A percentile compares a stretch with the other conserved stretches of the same genome.
Evolutionary conservation across 768 basidiomycete genomes (phyloP).

Genomic region (Calvatia gigantea): DNA sequence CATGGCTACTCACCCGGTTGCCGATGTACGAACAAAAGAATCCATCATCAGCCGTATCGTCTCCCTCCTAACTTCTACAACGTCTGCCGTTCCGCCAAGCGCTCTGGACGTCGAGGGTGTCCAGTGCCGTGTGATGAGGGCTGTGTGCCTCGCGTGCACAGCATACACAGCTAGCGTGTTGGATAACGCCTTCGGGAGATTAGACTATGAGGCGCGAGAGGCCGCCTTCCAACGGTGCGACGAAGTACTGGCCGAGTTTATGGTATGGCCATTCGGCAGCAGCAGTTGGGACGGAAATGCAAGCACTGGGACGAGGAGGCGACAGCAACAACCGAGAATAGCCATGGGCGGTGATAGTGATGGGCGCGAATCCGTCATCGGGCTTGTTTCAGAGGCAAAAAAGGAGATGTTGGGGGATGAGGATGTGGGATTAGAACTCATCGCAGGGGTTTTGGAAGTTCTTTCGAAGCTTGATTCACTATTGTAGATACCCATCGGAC

Average conservation of each 20-base stretch:
- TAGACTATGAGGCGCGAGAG: conserved; percentile 92
- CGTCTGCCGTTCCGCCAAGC: conserved; percentile 69
- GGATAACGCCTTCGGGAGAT: conserved; percentile 87
- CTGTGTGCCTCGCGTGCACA: conserved; percentile 84
- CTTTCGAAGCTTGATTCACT: conserved; percentile 89
- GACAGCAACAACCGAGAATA: conserved; percentile 43
- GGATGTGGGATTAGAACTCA: conserved; percentile 85
- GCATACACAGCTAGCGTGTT: conserved; percentile 94
- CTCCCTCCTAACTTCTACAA: conserved; percentile 76
- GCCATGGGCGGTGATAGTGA: conserved; percentile 43
- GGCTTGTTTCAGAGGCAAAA: conserved; percentile 69
- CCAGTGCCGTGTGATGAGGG: conserved; percentile 75
- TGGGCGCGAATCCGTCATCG: conserved; percentile 67
- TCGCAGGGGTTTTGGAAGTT: conserved; percentile 92
- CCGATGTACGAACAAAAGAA: conserved; percentile 89
- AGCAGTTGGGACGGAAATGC: not conserved
- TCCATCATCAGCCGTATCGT: conserved; percentile 74
- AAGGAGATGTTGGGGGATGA: conserved; percentile 68
- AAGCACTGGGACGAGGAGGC: conserved; percentile 13
- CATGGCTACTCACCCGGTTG: conserved; percentile 99
- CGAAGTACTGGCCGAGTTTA: conserved; percentile 90
- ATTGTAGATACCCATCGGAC: conserved; percentile 33
- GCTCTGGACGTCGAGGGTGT: conserved; percentile 78
- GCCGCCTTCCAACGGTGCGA: conserved; percentile 91
- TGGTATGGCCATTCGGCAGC: conserved; percentile 81